Evolutionary conservation across 108 stramenopile species (phyloP).

Genomic region (Aurantiochytrium sp.): DNA sequence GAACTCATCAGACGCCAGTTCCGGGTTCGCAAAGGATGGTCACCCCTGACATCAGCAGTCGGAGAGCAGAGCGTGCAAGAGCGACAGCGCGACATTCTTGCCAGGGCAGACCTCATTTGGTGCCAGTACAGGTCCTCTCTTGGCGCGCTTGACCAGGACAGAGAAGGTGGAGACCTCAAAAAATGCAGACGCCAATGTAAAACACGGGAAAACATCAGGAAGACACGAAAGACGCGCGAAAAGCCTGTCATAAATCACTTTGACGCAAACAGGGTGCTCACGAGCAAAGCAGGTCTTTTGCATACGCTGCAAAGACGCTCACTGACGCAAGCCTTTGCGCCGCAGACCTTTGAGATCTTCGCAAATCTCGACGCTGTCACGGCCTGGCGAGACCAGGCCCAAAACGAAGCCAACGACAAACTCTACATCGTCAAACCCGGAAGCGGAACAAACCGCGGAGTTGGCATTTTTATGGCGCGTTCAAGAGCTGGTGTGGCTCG

Average conservation of each 20-base stretch:
- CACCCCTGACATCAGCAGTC: background rate
- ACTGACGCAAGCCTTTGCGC: background rate
- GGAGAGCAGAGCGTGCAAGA: background rate
- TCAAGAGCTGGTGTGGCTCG: background rate
- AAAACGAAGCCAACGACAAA: background rate
- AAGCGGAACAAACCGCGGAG: constrained; percentile 18
- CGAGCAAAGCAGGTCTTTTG: background rate
- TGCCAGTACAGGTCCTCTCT: background rate
- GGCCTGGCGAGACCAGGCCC: background rate
- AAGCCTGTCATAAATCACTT: background rate
- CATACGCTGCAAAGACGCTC: background rate
- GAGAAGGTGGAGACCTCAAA: background rate
- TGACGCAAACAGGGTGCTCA: background rate
- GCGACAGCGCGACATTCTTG: background rate
- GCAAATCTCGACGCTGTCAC: background rate
- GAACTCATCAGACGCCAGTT: background rate
- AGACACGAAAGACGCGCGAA: no score
- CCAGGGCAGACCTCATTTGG: background rate
- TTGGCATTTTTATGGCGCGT: constrained; percentile 8
- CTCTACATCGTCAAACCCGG: constrained; percentile 25
- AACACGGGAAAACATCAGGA: no score
- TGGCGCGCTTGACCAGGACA: background rate
- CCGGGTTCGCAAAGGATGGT: background rate
- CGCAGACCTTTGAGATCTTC: background rate
- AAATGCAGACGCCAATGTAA: no score